Percentiles rank a stretch among this genome's conserved stretches.
Conservation (phyloP, 805 yeast species). For the Ogataea kodamae region DNA sequence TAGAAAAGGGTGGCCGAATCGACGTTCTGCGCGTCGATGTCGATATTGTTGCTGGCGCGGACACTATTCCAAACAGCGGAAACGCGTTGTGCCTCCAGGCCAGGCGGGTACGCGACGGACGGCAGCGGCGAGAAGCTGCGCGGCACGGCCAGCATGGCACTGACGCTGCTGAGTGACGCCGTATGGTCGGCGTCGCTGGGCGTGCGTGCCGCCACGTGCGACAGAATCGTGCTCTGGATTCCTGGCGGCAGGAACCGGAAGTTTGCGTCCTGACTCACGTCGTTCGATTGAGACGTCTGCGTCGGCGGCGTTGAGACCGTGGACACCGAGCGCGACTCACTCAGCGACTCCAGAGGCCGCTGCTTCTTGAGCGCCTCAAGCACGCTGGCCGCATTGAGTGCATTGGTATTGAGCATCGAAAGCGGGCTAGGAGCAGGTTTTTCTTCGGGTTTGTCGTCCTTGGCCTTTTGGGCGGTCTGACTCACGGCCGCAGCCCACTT, state of each 20-base stretch:
- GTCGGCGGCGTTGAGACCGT: slow-evolving; percentile 6
- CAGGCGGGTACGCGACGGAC: slow-evolving; percentile 29
- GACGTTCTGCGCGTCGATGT: slow-evolving; percentile 26
- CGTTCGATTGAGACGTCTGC: slow-evolving; percentile 13
- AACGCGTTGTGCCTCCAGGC: slow-evolving; percentile 32
- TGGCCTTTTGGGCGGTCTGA: slow-evolving; percentile 16
- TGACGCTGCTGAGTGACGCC: slow-evolving; percentile 23
- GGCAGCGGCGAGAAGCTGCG: slow-evolving; percentile 28
- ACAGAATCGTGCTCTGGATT: slow-evolving; percentile 31
- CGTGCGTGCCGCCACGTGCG: slow-evolving; percentile 26
- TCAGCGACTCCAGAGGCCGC: slow-evolving; percentile 25
- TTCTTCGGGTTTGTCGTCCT: slow-evolving; percentile 7
- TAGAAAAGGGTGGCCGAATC: slow-evolving; percentile 40
- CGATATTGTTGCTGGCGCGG: slow-evolving; percentile 22
- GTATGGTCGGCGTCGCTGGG: slow-evolving; percentile 15
- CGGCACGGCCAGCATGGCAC: slow-evolving; percentile 25
- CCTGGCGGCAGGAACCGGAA: slow-evolving; percentile 36
- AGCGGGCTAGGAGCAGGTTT: slow-evolving; percentile 8
- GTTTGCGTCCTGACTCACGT: slow-evolving; percentile 24
- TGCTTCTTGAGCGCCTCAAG: slow-evolving; percentile 36
- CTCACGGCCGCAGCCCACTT: slow-evolving; percentile 35
- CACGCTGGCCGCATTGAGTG: slow-evolving; percentile 37
- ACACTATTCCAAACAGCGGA: slow-evolving; percentile 33
- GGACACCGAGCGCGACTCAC: slow-evolving; percentile 7
- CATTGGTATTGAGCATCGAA: slow-evolving; percentile 27